Base-by-base conservation (phyloP, 768 basidiomycete species). In the Phallus indusiatus region DNA sequence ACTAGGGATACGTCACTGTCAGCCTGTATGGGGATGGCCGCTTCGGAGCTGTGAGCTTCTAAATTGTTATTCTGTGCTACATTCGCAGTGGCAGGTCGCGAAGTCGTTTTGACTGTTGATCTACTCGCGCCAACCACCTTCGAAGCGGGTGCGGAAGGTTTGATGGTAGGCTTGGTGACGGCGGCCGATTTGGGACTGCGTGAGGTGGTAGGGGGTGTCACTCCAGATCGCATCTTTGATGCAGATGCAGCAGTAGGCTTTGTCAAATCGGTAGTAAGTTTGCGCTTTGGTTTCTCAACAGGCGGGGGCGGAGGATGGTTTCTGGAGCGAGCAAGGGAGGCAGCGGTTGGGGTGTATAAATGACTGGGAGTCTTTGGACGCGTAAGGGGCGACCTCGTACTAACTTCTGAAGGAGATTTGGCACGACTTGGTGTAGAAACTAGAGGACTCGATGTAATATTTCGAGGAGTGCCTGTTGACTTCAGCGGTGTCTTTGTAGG, bases 231-330 rank as follows among this genome's bases (percentile, higher is more conserved):
- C 20, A 80, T 80, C 67, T 81, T 85, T 21, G 82, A 82, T 60
- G 86, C 67, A 1, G 86, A 88, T 24, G 88, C 85, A 10, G 88
- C 87, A 0, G 89, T 90, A n/a, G 88, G 89, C 69, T 88, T 88
- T 70, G 81, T 88, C 47, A 90, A 51, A 73, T 54, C 89, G 78
- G 60, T 87, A 0, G 79, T 76, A n/a, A 71, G 66, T 69, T 84
- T 85, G 73, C 79, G 82, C 18, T 71, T 69, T 0, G 84, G 77
- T 20, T 51, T 51, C 24, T 58, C 56, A 0, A 75, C 73, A 0
- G 82, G 76, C 7, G 75, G 71, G 17, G 61, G 48, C 0, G 70
- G 71, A 1, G 73, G 74, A 0, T 79, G 76, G 65, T 78, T 81
- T 53, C 86, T 83, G 35, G 84, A 76, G 53, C 76, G 79, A 0